A percentile compares a stretch with the other conserved stretches of the same genome.
Evolutionary conservation across 202 grass and related monocot genomes (phyloP).

Genomic region (Brachypodium distachyon): DNA sequence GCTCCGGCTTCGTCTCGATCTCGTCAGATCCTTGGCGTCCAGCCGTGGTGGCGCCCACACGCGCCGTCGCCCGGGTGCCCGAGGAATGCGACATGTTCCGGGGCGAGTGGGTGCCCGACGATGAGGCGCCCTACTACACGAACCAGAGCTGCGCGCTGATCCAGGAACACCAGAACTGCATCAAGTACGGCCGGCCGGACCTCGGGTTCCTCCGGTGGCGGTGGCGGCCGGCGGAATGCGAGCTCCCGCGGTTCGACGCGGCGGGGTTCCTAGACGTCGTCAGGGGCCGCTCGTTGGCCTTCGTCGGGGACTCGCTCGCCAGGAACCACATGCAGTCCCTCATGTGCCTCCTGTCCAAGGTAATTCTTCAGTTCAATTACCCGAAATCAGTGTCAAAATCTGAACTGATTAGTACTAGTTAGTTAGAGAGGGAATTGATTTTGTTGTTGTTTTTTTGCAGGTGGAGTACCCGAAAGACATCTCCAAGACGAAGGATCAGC

Average conservation of each 20-base stretch:
- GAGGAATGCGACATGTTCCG: slow-evolving; percentile 31
- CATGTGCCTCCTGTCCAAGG: slow-evolving; percentile 53
- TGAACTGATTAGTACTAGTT: background rate
- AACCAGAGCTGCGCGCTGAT: slow-evolving; percentile 44
- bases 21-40: background rate
- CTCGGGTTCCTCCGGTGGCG: slow-evolving; percentile 43
- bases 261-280: slow-evolving; percentile 36
- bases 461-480: slow-evolving; percentile 36
- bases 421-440: background rate
- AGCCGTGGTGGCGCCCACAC: too few species aligned
- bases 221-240: slow-evolving; percentile 41
- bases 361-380: too few species aligned
- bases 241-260: slow-evolving; percentile 48
- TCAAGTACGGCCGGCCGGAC: slow-evolving; percentile 54
- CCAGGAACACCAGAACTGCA: slow-evolving; percentile 86
- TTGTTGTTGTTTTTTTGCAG: background rate
- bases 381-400: background rate
- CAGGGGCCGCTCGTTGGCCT: slow-evolving; percentile 29
- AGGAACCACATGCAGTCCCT: slow-evolving; percentile 84
- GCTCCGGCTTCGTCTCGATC: background rate
- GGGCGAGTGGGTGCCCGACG: slow-evolving; percentile 42
- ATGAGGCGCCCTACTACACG: slow-evolving; percentile 37
- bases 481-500: background rate
- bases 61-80: background rate
- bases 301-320: slow-evolving; percentile 59